Evolutionary conservation across 768 basidiomycete species (phyloP).

Genomic region (Agaricus blazei): DNA sequence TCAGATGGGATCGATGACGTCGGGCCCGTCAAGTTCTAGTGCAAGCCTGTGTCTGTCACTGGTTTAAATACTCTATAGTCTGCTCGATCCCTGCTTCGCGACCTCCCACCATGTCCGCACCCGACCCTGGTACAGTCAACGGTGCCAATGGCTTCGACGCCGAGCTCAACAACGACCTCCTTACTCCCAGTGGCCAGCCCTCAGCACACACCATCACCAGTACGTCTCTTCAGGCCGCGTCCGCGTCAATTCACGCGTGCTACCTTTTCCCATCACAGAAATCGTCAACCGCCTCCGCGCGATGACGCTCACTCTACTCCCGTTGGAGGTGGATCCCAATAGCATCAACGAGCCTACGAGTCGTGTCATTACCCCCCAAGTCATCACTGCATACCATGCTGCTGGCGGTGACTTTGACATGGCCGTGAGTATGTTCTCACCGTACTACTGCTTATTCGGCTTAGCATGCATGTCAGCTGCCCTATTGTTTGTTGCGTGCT

Average conservation of each 20-base stretch:
- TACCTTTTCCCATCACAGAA: background rate
- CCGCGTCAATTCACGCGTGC: background rate
- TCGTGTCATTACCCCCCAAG: slow-evolving; percentile 72
- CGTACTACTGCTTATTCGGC: slow-evolving; percentile 38
- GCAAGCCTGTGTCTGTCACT: background rate
- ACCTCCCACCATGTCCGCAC: slow-evolving; percentile 24
- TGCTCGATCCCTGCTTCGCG: background rate
- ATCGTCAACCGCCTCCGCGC: slow-evolving; percentile 13
- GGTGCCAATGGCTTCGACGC: slow-evolving; percentile 20
- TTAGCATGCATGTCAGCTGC: slow-evolving; percentile 80
- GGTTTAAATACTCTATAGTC: background rate
- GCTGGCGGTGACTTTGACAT: slow-evolving; percentile 88
- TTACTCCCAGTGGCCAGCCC: slow-evolving; percentile 46
- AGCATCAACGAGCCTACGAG: slow-evolving; percentile 72
- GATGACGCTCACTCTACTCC: slow-evolving; percentile 12
- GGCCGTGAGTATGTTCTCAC: slow-evolving; percentile 46
- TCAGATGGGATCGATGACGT: slow-evolving; percentile 10
- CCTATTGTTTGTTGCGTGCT: slow-evolving; percentile 74
- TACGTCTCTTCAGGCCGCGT: slow-evolving; percentile 39
- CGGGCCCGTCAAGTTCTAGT: background rate
- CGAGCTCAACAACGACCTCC: slow-evolving; percentile 37
- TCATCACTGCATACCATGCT: slow-evolving; percentile 57
- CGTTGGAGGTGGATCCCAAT: slow-evolving; percentile 13
- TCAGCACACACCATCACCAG: slow-evolving; percentile 74
- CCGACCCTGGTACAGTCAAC: slow-evolving; percentile 15